phyloP scores from a whole-genome alignment of 1,284 basidiomycete species.

The Athelia psychrophila region DNA sequence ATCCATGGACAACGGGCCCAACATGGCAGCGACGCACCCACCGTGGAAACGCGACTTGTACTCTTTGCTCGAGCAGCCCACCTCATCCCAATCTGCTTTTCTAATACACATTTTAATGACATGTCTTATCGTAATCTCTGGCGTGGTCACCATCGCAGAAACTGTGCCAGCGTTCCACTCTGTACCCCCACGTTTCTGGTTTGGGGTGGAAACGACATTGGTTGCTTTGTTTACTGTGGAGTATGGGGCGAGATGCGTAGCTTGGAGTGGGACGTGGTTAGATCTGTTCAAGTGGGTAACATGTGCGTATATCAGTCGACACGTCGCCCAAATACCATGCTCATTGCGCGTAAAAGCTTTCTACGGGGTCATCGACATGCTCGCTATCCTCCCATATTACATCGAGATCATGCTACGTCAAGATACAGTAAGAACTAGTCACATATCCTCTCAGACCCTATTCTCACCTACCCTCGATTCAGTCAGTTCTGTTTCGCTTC shows the following conservation, averaged over 20 bases:
- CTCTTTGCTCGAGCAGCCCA: constrained; percentile 65
- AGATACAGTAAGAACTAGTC: constrained; percentile 65
- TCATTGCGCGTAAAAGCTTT: constrained; percentile 51
- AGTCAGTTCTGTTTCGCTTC: constrained; percentile 85
- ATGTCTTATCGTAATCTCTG: constrained; percentile 64
- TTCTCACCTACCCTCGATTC: neutral
- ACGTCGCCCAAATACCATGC: constrained; percentile 4
- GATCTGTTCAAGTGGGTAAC: constrained; percentile 62
- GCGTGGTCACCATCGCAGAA: constrained; percentile 80
- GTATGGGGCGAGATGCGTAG: constrained; percentile 61
- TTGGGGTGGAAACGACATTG: constrained; percentile 75
- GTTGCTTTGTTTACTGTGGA: constrained; percentile 85
- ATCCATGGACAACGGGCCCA: constrained; percentile 32
- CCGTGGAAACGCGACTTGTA: constrained; percentile 57
- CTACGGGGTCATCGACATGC: constrained; percentile 80
- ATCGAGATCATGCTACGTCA: constrained; percentile 80
- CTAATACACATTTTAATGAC: constrained; percentile 63
- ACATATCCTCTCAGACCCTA: neutral
- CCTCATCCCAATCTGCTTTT: constrained; percentile 65
- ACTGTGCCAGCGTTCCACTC: constrained; percentile 82
- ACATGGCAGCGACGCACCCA: constrained; percentile 40
- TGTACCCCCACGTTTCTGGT: constrained; percentile 70
- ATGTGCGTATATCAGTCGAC: constrained; percentile 43
- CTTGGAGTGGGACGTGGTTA: constrained; percentile 63
- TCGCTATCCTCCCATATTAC: constrained; percentile 86